These are phyloP conservation scores for Arxiozyma heterogenica DNA, from an alignment of 1,139 yeast species.

Conservation along the genomic window DNA sequence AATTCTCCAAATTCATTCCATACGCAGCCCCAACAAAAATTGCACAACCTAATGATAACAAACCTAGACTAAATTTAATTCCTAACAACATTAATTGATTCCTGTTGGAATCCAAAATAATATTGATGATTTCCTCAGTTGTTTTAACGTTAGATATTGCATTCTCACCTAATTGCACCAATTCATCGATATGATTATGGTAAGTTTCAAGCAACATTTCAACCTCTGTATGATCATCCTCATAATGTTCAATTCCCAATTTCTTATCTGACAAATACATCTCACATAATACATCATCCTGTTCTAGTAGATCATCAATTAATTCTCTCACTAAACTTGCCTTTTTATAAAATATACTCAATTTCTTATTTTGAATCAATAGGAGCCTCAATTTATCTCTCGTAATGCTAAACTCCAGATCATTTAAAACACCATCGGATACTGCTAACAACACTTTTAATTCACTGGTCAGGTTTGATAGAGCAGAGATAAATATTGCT, in stretches of 20 bases:
- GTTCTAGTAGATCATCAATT: constrained; percentile 78
- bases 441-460: constrained; percentile 62
- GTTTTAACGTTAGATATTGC: constrained; percentile 62
- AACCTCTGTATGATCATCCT: constrained; percentile 52
- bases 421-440: constrained; percentile 71
- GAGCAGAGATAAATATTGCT: constrained; percentile 74
- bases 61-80: constrained; percentile 56
- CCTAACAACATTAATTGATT: constrained; percentile 70
- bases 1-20: constrained; percentile 75
- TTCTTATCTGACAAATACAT: constrained; percentile 48
- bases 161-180: constrained; percentile 69
- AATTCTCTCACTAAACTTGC: constrained; percentile 76
- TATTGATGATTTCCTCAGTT: constrained; percentile 73
- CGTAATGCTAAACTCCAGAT: constrained; percentile 73
- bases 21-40: constrained; percentile 66
- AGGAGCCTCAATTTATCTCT: constrained; percentile 72
- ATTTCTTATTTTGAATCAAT: constrained; percentile 69
- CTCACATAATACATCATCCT: constrained; percentile 65
- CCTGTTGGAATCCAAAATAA: constrained; percentile 69
- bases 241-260: constrained; percentile 4
- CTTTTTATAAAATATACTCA: constrained; percentile 71
- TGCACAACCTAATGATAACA: constrained; percentile 49
- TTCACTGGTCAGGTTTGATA: constrained; percentile 78
- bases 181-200: constrained; percentile 68
- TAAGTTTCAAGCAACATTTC: constrained; percentile 71